These are phyloP conservation scores for Fusarium gaditjirri DNA, from an alignment of 2,329 filamentous ascomycete genomes.

Conservation along the genomic window DNA sequence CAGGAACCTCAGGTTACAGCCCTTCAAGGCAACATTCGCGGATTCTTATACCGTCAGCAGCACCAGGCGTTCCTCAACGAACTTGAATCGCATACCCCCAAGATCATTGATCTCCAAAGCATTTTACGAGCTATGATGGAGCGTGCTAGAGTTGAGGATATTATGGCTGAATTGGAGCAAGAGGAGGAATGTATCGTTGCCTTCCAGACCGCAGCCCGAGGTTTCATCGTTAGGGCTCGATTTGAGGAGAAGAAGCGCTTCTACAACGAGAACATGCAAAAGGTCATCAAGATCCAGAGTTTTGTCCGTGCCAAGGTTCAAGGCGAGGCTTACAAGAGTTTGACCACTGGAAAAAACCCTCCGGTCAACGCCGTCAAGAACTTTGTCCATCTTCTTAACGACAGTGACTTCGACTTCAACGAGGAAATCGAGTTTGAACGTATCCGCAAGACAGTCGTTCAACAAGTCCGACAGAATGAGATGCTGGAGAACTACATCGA, in stretches of 20 bases:
- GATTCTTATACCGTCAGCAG: constrained; percentile 70
- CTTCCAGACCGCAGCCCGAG: constrained; percentile 79
- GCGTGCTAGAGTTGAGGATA: constrained; percentile 76
- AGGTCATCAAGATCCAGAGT: constrained; percentile 98
- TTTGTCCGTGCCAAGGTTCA: constrained; percentile 95
- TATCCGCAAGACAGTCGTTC: constrained; percentile 93
- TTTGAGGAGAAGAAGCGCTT: constrained; percentile 89
- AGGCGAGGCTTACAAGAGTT: constrained; percentile 96
- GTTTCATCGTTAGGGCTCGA: constrained; percentile 75
- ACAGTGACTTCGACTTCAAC: constrained; percentile 99
- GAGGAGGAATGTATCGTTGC: constrained; percentile 82
- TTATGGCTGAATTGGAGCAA: constrained; percentile 81
- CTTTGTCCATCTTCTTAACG: constrained; percentile 96
- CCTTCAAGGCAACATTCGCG: constrained; percentile 75
- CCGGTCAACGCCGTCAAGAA: constrained; percentile 97
- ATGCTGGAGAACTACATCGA: constrained; percentile 98
- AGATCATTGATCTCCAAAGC: constrained; percentile 77
- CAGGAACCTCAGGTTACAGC: constrained; percentile 66
- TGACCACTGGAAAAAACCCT: constrained; percentile 95
- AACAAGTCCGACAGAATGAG: constrained; percentile 97
- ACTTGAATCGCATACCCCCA: constrained; percentile 74
- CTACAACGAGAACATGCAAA: constrained; percentile 98
- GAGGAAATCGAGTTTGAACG: constrained; percentile 98
- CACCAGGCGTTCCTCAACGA: constrained; percentile 73
- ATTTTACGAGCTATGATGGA: constrained; percentile 82